Conservation (phyloP, 257 asterid genomes). For the Nicotiana tabacum region DNA sequence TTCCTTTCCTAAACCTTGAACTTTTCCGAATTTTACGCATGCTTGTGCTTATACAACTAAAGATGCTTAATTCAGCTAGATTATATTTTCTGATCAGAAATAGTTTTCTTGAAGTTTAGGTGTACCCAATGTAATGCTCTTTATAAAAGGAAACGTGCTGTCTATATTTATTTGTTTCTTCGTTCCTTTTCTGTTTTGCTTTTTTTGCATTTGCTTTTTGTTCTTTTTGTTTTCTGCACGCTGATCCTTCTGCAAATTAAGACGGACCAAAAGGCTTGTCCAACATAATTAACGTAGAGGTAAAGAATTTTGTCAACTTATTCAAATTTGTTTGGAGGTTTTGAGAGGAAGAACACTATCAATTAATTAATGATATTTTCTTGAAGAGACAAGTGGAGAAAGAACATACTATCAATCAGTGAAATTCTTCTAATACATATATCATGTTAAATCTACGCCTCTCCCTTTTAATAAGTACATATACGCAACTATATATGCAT, state of each 20-base stretch:
- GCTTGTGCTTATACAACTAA: neutral
- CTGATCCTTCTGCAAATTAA: no score
- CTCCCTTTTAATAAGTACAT: neutral
- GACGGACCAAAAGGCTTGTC: no score
- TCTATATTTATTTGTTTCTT: neutral
- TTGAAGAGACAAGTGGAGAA: neutral
- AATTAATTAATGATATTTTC: neutral
- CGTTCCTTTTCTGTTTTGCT: neutral
- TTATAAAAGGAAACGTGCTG: neutral
- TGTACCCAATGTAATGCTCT: neutral
- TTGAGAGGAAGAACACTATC: neutral
- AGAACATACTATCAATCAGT: neutral
- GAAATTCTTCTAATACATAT: neutral
- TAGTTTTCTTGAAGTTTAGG: constrained; percentile 1
- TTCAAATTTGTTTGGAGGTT: neutral
- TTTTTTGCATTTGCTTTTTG: neutral
- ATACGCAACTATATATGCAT: neutral
- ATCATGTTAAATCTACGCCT: neutral
- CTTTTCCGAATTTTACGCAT: neutral
- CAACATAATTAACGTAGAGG: no score
- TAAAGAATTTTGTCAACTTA: no score
- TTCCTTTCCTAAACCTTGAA: neutral
- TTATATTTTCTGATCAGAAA: neutral
- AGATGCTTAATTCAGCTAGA: neutral
- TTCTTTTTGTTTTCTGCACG: no score